Conservation (phyloP, 345 rosid species). For the Combretum micranthum region DNA sequence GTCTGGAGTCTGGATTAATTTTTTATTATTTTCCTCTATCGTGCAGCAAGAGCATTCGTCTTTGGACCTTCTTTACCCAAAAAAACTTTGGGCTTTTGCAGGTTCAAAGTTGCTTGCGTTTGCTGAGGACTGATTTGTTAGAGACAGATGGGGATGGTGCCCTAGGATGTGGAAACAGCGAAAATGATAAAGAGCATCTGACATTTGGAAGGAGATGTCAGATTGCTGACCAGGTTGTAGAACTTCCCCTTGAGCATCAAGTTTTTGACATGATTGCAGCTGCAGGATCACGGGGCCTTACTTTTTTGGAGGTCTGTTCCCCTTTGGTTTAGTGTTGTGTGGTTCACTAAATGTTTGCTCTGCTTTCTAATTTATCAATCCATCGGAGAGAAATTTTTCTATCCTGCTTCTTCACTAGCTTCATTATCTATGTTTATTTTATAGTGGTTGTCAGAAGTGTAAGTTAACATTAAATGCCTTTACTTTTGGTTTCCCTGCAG, state of each 20-base stretch:
- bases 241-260: conserved; percentile 80
- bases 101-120: conserved; percentile 14
- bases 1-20: no score
- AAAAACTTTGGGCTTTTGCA: neutral
- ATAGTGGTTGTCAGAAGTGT: no score
- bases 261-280: conserved; percentile 82
- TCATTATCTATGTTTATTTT: no score
- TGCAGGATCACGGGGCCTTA: conserved; percentile 63
- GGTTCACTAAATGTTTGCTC: neutral
- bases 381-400: neutral
- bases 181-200: conserved; percentile 25
- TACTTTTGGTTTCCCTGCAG: no score
- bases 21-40: no score
- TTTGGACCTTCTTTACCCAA: no score
- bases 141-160: conserved; percentile 6
- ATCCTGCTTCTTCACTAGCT: no score
- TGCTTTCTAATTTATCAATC: neutral
- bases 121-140: conserved; percentile 10
- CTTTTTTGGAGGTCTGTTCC: conserved; percentile 57
- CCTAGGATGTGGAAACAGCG: conserved; percentile 22
- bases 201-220: conserved; percentile 65
- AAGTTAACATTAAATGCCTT: no score
- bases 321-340: conserved; percentile 6
- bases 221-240: conserved; percentile 60
- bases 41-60: no score